Percentiles rank a stretch among this genome's conserved stretches.
These are phyloP conservation scores for Magnaporthiopsis poae DNA, from an alignment of 2,329 filamentous ascomycete species.

Conservation along the genomic window DNA sequence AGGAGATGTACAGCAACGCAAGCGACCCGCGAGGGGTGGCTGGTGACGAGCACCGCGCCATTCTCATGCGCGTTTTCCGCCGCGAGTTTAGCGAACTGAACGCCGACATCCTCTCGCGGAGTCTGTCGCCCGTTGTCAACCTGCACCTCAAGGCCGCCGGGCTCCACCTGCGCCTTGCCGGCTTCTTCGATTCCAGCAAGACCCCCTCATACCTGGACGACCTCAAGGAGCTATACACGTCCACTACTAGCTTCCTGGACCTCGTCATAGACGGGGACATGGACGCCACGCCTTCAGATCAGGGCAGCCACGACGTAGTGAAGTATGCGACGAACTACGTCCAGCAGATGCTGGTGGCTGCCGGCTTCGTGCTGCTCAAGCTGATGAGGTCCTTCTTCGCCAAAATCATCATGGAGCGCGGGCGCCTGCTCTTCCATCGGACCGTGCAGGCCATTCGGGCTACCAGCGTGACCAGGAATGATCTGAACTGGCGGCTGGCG, in stretches of 20 bases:
- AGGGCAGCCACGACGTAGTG: constrained; percentile 44
- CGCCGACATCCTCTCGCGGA: constrained; percentile 48
- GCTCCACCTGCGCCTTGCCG: constrained; percentile 66
- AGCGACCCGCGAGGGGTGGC: constrained; percentile 61
- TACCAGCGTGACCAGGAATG: constrained; percentile 67
- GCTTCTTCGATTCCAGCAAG: constrained; percentile 69
- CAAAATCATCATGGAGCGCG: constrained; percentile 56
- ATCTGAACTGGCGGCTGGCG: constrained; percentile 67
- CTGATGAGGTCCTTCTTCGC: constrained; percentile 69
- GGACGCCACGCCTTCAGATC: constrained; percentile 28
- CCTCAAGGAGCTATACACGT: constrained; percentile 64
- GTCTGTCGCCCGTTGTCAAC: constrained; percentile 47
- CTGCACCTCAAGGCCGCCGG: constrained; percentile 64
- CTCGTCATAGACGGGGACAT: constrained; percentile 48
- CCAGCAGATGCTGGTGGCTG: constrained; percentile 77
- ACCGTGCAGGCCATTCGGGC: constrained; percentile 61
- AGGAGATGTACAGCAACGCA: constrained; percentile 69
- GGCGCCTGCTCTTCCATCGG: constrained; percentile 58
- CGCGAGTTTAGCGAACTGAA: constrained; percentile 56
- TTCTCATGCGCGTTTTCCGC: constrained; percentile 56
- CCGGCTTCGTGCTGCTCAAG: constrained; percentile 67
- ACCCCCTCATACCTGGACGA: constrained; percentile 65
- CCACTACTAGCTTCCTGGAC: constrained; percentile 60
- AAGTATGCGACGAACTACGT: constrained; percentile 66
- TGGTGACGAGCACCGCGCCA: constrained; percentile 56